These are phyloP conservation scores for Symmetrospora coprosmae DNA, from an alignment of 768 basidiomycete species.

Conservation along the genomic window DNA sequence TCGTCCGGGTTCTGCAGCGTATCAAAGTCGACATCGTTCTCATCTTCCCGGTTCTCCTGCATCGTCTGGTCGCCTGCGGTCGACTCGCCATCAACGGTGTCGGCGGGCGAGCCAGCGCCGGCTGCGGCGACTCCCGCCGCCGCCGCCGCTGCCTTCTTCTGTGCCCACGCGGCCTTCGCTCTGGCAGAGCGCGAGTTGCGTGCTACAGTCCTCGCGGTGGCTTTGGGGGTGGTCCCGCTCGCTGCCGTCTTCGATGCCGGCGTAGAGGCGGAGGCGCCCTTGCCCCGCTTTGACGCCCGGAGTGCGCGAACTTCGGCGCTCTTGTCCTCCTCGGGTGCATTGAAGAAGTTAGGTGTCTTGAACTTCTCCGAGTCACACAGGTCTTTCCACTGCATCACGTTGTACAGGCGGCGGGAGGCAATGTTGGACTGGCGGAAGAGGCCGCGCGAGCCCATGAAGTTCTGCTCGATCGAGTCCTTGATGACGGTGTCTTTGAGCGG, in stretches of 20 bases:
- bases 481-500: conserved; percentile 64
- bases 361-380: conserved; percentile 57
- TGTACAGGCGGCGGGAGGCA: conserved; percentile 69
- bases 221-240: no score
- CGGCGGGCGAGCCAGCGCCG: background rate
- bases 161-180: background rate
- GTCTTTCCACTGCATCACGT: conserved; percentile 75
- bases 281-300: no score
- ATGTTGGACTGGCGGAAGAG: conserved; percentile 81
- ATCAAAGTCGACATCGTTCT: conserved; percentile 13
- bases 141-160: background rate
- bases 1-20: conserved; percentile 17
- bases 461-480: conserved; percentile 80
- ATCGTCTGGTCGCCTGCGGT: no score
- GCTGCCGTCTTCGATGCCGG: no score
- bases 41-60: conserved; percentile 8
- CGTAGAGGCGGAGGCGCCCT: background rate
- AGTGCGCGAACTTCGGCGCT: no score
- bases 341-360: conserved; percentile 45
- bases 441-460: conserved; percentile 64
- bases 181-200: no score
- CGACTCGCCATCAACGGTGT: no score
- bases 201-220: no score
- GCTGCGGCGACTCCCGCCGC: background rate
- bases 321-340: conserved; percentile 31